A percentile compares a stretch with the other conserved stretches of the same genome.
Evolutionary conservation across 1,139 yeast species (phyloP).

Genomic region (Zhuliangozyma blackwelliae): DNA sequence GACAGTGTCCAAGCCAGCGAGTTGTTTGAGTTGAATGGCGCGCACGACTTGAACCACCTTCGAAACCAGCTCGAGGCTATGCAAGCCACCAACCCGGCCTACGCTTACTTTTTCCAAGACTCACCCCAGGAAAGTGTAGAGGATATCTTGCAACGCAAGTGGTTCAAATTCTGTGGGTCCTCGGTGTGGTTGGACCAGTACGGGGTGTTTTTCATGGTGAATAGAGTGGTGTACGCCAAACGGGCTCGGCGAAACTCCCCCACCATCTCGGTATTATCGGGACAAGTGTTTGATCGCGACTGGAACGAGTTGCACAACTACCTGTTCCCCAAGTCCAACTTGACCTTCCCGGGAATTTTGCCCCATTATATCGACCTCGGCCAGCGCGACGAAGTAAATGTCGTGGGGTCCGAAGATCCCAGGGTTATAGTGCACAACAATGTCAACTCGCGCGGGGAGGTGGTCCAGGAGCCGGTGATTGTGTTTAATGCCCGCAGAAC

Average conservation of each 20-base stretch:
- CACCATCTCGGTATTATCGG: constrained; percentile 20
- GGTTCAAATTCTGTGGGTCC: constrained; percentile 31
- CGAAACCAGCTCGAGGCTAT: constrained; percentile 7
- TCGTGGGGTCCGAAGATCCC: constrained; percentile 45
- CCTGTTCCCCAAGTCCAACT: constrained; percentile 17
- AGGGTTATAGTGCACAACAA: constrained; percentile 31
- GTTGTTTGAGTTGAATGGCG: constrained; percentile 6
- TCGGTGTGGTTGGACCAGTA: constrained; percentile 32
- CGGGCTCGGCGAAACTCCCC: constrained; percentile 19
- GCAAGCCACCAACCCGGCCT: constrained; percentile 1
- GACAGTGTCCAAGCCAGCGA: constrained; percentile 3
- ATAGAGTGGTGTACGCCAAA: constrained; percentile 24
- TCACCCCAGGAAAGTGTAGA: constrained; percentile 9
- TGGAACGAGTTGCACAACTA: constrained; percentile 24
- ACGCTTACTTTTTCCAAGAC: constrained; percentile 11
- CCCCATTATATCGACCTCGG: constrained; percentile 23
- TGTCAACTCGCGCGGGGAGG: constrained; percentile 19
- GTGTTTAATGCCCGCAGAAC: constrained; percentile 36
- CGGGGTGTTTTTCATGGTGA: constrained; percentile 29
- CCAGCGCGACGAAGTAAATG: constrained; percentile 11
- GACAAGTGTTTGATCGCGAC: constrained; percentile 23
- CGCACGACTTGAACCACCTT: constrained; percentile 6
- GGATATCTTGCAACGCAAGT: constrained; percentile 16
- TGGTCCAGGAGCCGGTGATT: constrained; percentile 40
- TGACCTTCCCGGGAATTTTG: constrained; percentile 21